A percentile compares a stretch with the other conserved stretches of the same genome.
These are phyloP conservation scores for Linum trigynum DNA, from an alignment of 345 rosid species.

Conservation along the genomic window DNA sequence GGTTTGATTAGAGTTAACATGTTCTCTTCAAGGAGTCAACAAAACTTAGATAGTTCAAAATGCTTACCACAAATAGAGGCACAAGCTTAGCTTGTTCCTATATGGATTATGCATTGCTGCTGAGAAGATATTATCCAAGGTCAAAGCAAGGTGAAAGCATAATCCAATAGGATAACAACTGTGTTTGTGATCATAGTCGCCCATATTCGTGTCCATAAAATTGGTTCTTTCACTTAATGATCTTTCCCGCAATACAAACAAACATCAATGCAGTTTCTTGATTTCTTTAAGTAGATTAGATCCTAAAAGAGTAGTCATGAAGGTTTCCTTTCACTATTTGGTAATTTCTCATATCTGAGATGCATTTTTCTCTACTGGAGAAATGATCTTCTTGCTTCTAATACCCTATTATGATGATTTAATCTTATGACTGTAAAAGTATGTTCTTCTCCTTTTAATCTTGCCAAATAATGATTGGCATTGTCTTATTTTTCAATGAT, in stretches of 20 bases:
- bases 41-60: no score
- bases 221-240: not conserved
- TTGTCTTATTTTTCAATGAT: no score
- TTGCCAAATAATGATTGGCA: no score
- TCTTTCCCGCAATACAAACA: not conserved
- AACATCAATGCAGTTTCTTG: not conserved
- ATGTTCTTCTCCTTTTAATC: no score
- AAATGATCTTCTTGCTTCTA: no score
- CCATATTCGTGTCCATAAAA: not conserved
- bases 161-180: no score
- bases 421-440: no score
- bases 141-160: no score
- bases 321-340: not conserved
- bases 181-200: not conserved
- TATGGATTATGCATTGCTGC: not conserved
- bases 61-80: not conserved
- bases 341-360: not conserved
- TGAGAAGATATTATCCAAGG: no score
- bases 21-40: not conserved
- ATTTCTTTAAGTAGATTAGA: not conserved
- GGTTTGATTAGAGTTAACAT: not conserved
- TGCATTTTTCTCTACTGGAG: not conserved
- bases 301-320: not conserved
- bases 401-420: no score
- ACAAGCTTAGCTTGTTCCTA: no score